Evolutionary conservation across 2,329 filamentous ascomycete species (phyloP), one percentile per base, ranked within the genome.

Genomic region (Hypoxylon sp.): DNA sequence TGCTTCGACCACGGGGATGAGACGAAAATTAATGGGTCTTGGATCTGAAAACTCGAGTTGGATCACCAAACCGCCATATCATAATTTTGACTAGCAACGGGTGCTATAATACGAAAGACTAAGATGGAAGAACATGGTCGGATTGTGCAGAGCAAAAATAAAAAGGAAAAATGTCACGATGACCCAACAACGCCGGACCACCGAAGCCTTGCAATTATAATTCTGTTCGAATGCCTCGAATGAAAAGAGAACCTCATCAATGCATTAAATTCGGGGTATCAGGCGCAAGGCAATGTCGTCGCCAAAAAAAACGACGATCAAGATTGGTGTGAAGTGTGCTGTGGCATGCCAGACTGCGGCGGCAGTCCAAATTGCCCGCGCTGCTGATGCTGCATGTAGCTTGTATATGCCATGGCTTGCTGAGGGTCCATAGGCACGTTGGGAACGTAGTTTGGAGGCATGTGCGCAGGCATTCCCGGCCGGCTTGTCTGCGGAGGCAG

Each of bases 401-500:
- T 92, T 77, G 93, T 91, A 78, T 97, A 97, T 32, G 91, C 90
- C 74, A 93, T 84, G 66, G 93, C 91, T 79, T 93, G 89, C 75
- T 93, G 90, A 72, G 91, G 88, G 73, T 92, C 92, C 77, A 88
- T 87, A 40, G 89, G 85, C 74, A 93, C 89, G 69, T 84, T 83
- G 42, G 85, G 81, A 84, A 82, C 87, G 79, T 85, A 92, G 80
- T 81, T 82, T 62, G 83, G 84, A 42, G 87, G 87, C 87, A 92
- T 90, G 67, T 87, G 86, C 42, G 82, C 79, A 46, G 90, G 88
- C 80, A 93, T 91, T 71, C 88, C 89, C 57, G 89, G 87, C 66
- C 85, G 81, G 71, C 81, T 80, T 63, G 84, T 83, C 69, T 88
- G 87, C 40, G 91, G 87, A 49, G 91, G 91, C 62, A 96, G 85